Conservation (phyloP, 345 rosid genomes). For the Hirschfeldia incana region DNA sequence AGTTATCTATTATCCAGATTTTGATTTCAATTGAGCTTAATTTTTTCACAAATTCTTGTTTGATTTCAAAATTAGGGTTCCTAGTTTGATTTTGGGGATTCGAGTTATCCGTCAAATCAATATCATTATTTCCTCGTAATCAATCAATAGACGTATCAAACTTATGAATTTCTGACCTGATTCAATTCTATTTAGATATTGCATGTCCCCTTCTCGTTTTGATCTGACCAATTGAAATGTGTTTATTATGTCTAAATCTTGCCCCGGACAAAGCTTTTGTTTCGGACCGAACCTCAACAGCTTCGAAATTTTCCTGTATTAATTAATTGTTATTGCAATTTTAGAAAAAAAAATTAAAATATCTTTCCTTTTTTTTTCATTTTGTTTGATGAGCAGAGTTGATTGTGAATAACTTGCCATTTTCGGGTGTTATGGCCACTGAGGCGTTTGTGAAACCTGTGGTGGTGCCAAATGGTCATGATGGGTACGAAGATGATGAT, state of each 20-base stretch:
- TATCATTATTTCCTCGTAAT: constrained; percentile 1
- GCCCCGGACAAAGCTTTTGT: background rate
- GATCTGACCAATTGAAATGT: constrained; percentile 22
- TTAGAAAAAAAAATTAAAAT: background rate
- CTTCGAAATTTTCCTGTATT: background rate
- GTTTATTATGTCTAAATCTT: constrained; percentile 7
- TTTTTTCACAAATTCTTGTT: constrained; percentile 26
- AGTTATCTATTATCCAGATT: background rate
- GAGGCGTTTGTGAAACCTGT: constrained; percentile 59
- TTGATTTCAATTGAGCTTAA: constrained; percentile 17
- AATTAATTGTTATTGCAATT: constrained; percentile 5
- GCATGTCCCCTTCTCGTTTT: constrained; percentile 11
- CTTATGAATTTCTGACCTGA: background rate
- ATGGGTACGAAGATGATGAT: constrained; percentile 59
- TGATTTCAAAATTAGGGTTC: constrained; percentile 39
- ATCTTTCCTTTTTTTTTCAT: constrained; percentile 27
- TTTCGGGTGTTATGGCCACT: constrained; percentile 68
- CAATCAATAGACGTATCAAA: background rate
- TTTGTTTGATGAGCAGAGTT: constrained; percentile 29
- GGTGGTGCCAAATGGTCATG: constrained; percentile 42
- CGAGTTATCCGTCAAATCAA: background rate
- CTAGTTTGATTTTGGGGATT: constrained; percentile 26
- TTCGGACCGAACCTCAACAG: background rate
- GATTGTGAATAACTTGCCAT: constrained; percentile 23
- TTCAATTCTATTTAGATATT: constrained; percentile 25